A percentile compares a stretch with the other conserved stretches of the same genome.
Evolutionary conservation across 2,329 filamentous ascomycete genomes (phyloP).

Genomic region (Cladosporium sp.): DNA sequence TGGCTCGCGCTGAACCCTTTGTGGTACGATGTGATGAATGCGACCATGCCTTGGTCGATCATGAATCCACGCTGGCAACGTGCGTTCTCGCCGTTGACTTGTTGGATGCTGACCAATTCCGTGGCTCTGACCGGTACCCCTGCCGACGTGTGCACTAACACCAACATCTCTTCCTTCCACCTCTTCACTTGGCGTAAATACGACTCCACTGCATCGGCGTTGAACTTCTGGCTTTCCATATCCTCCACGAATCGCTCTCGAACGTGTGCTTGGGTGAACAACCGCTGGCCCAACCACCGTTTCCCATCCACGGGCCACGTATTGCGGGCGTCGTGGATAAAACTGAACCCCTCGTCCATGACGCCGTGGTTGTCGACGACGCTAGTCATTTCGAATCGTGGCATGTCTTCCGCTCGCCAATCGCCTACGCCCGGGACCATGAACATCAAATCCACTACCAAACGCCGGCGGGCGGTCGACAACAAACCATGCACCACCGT

Average conservation of each 20-base stretch:
- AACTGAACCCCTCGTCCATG: constrained; percentile 13
- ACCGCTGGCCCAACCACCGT: constrained; percentile 11
- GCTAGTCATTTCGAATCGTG: not conserved
- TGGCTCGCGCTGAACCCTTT: constrained; percentile 24
- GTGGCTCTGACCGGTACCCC: constrained; percentile 18
- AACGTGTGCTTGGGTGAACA: constrained; percentile 4
- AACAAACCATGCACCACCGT: not conserved
- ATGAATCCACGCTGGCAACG: constrained; percentile 18
- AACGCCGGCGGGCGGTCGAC: not conserved
- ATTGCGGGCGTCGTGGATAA: constrained; percentile 12
- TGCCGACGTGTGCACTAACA: constrained; percentile 20
- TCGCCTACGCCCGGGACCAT: not conserved
- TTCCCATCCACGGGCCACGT: constrained; percentile 10
- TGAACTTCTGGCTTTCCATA: not conserved
- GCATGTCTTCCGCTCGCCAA: not conserved
- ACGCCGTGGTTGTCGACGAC: not conserved
- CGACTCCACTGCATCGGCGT: constrained; percentile 11
- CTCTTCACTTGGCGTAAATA: constrained; percentile 14
- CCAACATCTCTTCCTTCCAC: constrained; percentile 21
- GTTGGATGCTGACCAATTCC: constrained; percentile 20
- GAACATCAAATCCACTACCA: not conserved
- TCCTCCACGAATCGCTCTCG: not conserved
- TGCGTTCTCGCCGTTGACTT: constrained; percentile 18
- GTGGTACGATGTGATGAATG: constrained; percentile 23
- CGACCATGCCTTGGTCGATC: constrained; percentile 22